A percentile compares a stretch with the other conserved stretches of the same genome.
These are phyloP conservation scores for Yamadazyma phyllophila DNA, from an alignment of 805 yeast genomes.

Conservation along the genomic window DNA sequence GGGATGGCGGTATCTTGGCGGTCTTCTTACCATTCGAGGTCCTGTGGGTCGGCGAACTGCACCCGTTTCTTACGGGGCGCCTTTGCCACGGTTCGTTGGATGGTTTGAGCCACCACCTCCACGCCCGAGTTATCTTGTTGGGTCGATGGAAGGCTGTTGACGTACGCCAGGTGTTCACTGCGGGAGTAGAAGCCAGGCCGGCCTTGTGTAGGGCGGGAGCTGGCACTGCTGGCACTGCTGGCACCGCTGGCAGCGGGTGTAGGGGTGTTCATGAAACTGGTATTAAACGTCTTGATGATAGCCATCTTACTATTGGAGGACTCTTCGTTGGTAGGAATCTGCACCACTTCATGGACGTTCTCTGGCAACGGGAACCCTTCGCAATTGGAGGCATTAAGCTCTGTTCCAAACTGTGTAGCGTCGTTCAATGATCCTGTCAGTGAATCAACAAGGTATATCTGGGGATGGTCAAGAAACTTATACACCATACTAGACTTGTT, in stretches of 20 bases:
- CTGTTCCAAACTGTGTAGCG: conserved; percentile 69
- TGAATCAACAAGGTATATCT: conserved; percentile 56
- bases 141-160: conserved; percentile 10
- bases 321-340: conserved; percentile 50
- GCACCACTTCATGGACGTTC: conserved; percentile 54
- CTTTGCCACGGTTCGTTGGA: neutral
- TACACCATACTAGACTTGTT: conserved; percentile 34
- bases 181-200: conserved; percentile 31
- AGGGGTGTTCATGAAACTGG: conserved; percentile 13
- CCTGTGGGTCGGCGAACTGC: conserved; percentile 32
- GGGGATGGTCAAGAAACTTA: conserved; percentile 9
- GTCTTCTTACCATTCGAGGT: conserved; percentile 35
- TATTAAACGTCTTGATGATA: conserved; percentile 35
- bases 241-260: neutral
- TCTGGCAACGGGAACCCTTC: conserved; percentile 64
- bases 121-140: conserved; percentile 17
- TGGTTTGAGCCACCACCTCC: conserved; percentile 18
- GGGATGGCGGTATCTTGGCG: too few relatives aligned
- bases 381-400: conserved; percentile 59
- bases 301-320: conserved; percentile 28
- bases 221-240: neutral
- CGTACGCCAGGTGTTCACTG: conserved; percentile 24
- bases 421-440: conserved; percentile 59
- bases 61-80: conserved; percentile 1
- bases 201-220: too few relatives aligned